phyloP scores from a whole-genome alignment of 805 yeast species.

The Spathaspora arborariae region DNA sequence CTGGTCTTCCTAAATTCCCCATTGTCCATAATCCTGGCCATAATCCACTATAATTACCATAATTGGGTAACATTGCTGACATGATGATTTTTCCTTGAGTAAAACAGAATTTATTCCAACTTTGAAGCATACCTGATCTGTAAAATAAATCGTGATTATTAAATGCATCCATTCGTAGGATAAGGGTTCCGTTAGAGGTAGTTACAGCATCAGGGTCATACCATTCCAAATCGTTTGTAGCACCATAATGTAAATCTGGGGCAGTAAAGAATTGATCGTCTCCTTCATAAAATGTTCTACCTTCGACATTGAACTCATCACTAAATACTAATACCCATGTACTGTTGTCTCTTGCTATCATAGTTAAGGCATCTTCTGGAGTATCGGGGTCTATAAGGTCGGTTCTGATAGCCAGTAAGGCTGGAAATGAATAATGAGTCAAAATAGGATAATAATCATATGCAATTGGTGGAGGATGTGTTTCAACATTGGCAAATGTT shows the following conservation, averaged over 20 bases:
- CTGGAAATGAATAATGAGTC: constrained; percentile 39
- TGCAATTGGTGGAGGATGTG: constrained; percentile 18
- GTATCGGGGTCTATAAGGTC: constrained; percentile 37
- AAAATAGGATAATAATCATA: constrained; percentile 38
- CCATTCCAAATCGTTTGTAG: constrained; percentile 43
- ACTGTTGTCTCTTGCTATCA: constrained; percentile 21
- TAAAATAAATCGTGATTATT: constrained; percentile 32
- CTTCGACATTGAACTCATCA: constrained; percentile 40
- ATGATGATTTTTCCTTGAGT: constrained; percentile 30
- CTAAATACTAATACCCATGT: constrained; percentile 34
- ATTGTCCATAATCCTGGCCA: constrained; percentile 43
- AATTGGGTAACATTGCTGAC: constrained; percentile 32
- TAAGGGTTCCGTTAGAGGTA: constrained; percentile 36
- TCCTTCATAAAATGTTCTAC: constrained; percentile 38
- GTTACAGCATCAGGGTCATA: constrained; percentile 42
- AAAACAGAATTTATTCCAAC: constrained; percentile 39
- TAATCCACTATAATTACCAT: constrained; percentile 34
- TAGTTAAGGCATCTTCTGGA: constrained; percentile 24
- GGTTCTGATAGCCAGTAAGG: constrained; percentile 31
- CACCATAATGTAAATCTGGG: constrained; percentile 35
- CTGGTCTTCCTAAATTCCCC: constrained; percentile 40
- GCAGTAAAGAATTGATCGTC: constrained; percentile 42
- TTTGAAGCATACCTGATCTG: constrained; percentile 38
- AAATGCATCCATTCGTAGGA: constrained; percentile 35
- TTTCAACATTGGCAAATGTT: constrained; percentile 52